Percentiles rank a stretch among this genome's conserved stretches.
Evolutionary conservation across 2,329 filamentous ascomycete genomes (phyloP).

Genomic region (Botryotinia calthae): DNA sequence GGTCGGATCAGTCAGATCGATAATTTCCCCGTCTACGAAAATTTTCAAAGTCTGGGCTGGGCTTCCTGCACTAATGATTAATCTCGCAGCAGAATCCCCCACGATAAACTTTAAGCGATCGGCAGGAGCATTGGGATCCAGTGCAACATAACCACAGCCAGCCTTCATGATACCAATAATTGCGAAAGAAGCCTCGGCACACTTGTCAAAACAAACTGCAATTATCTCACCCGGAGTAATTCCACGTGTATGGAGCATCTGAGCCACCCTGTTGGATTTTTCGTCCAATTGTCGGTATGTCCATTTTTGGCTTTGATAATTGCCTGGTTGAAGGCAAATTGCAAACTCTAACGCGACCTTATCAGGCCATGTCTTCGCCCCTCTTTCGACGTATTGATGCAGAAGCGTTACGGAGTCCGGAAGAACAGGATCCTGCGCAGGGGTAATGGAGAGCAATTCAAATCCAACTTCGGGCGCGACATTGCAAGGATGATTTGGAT

Average conservation of each 20-base stretch:
- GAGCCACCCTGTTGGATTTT: slow-evolving; percentile 69
- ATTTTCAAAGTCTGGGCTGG: slow-evolving; percentile 42
- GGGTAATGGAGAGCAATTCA: slow-evolving; percentile 62
- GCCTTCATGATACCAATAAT: slow-evolving; percentile 41
- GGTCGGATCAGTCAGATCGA: slow-evolving; percentile 34
- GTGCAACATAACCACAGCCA: slow-evolving; percentile 41
- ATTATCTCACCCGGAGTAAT: slow-evolving; percentile 51
- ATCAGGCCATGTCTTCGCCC: slow-evolving; percentile 54
- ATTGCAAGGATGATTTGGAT: slow-evolving; percentile 42
- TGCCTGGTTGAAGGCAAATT: slow-evolving; percentile 49
- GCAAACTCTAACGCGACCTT: slow-evolving; percentile 75
- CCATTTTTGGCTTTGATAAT: slow-evolving; percentile 57
- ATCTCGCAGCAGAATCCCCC: slow-evolving; percentile 62
- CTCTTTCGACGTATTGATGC: slow-evolving; percentile 74
- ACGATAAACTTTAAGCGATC: slow-evolving; percentile 39
- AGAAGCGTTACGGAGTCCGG: slow-evolving; percentile 57
- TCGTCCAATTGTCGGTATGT: slow-evolving; percentile 70
- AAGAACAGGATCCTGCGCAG: slow-evolving; percentile 58
- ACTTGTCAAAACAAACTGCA: slow-evolving; percentile 42
- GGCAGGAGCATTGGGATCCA: slow-evolving; percentile 42
- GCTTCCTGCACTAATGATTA: slow-evolving; percentile 58
- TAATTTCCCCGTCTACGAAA: slow-evolving; percentile 25
- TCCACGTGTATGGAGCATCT: slow-evolving; percentile 54
- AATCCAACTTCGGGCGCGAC: slow-evolving; percentile 24
- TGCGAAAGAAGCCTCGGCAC: slow-evolving; percentile 40